Base-by-base conservation (phyloP, 2,329 filamentous ascomycete genomes). In the Colletotrichum lentis region DNA sequence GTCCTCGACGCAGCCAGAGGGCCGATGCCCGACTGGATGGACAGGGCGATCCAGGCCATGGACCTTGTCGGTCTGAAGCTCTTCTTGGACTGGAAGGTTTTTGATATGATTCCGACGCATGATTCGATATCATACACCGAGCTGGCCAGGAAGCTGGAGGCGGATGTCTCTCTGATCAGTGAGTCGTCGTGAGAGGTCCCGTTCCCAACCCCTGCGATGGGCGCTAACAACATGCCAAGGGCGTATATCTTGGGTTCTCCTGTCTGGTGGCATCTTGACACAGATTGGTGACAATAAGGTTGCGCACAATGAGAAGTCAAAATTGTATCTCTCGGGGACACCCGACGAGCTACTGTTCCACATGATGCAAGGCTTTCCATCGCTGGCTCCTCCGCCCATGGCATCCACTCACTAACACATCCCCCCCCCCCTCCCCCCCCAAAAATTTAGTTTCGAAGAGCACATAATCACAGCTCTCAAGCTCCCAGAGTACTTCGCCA, bases 81-180 rank as follows among this genome's bases (percentile, higher is more conserved):
- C 4, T 78, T 79, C 57, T 65, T 74, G 35, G 71, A 75, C 44
- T 78, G 78, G 76, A 71, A 73, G 10, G 74, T 70, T 0, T 79
- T 80, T 56, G 75, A 77, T 7, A 53, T 65, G 1, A 77, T 81
- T 22, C 77, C 77, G 0, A 18, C 56, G 2, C 71, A 72, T 0
- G 75, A 71, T 1, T 39, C 65, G 1, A 75, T 79, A 16, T 72
- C 74, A 7, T 75, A 74, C 59, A 46, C 52, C 0, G 72, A 76
- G 0, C 69, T 81, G 5, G 77, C 77, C 0, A 58, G 60, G 6
- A 73, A 73, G 10, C 31, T 78, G 2, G 62, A 72, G 0, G 74
- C 74, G 1, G 75, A 81, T 18, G 61, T 56, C 1, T 43, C 64
- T 1, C 68, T 80, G 2, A 73, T 78, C 39, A 67, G 72, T 74